Base-by-base conservation (phyloP, 1,284 basidiomycete species). In the Sanguinoderma infundibulare region DNA sequence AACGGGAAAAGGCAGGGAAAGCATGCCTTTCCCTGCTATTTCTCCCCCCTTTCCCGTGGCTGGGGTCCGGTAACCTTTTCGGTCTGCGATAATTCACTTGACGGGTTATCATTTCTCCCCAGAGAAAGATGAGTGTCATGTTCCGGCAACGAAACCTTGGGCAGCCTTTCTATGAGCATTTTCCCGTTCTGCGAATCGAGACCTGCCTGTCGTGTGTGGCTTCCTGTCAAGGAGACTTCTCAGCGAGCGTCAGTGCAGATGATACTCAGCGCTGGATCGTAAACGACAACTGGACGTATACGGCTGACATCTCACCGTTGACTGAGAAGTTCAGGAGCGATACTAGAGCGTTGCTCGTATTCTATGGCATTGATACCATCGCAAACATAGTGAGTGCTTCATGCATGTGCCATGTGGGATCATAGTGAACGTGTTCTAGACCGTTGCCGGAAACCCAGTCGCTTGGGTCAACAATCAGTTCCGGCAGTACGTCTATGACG, bases 271-370 rank as follows among this genome's bases (percentile, higher is more conserved):
- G 87, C 62, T 87, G 85, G 85, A 77, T 88, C 46, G 78, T 80
- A 20, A 74, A 83, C 44, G 85, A 88, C 59, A 83, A 82, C 54
- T 87, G 87, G 85, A 86, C 83, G 0, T 87, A 87, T 66, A 85
- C 83, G 0, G 84, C 86, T 0, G 81, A 84, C 62, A 66, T 88
- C 35, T 67, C 75, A 0, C 81, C 84, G 5, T 77, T 85, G 53
- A 70, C 74, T 3, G 57, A 71, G 57, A 56, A 57, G 17, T 15
- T 72, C 32, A 67, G 68, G 26, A 42, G 70, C 35, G 53, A 66
- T 15, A 39, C 69, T 8, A 70, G 75, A 26, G 75, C 79, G 1
- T 70, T 86, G 28, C 74, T 88, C n/a, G 79, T 86, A 15, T 87
- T 87, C 69, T 81, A 85, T 55, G 86, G 85, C 3, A 76, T 88